phyloP scores from a whole-genome alignment of 2,329 filamentous ascomycete genomes.

The Fusarium concolor region DNA sequence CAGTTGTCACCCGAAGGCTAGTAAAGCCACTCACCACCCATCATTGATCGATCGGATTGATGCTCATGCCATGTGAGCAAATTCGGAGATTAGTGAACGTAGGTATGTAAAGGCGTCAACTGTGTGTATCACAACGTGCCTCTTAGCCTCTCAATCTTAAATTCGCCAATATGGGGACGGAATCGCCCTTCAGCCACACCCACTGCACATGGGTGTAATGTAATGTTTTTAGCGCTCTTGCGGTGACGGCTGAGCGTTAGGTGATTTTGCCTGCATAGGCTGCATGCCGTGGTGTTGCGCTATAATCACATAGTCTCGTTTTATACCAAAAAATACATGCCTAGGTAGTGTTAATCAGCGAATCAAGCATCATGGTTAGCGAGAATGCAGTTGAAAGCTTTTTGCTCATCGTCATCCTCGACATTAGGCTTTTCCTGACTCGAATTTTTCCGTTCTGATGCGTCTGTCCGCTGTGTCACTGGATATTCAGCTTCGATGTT shows the following conservation, averaged over 20 bases:
- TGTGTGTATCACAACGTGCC: neutral
- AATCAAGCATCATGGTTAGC: constrained; percentile 28
- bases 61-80: neutral
- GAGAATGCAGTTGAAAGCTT: neutral
- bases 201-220: neutral
- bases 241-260: neutral
- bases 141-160: neutral
- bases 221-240: neutral
- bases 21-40: constrained; percentile 5
- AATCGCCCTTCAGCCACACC: neutral
- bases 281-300: constrained; percentile 13
- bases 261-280: constrained; percentile 9
- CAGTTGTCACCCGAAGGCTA: constrained; percentile 13
- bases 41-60: constrained; percentile 4
- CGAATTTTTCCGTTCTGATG: neutral
- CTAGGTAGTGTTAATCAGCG: constrained; percentile 5
- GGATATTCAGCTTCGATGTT: neutral
- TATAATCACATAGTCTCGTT: constrained; percentile 2
- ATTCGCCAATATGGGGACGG: neutral
- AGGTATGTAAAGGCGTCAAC: neutral
- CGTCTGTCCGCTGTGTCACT: neutral
- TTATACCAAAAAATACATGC: constrained; percentile 7
- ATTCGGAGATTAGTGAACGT: constrained; percentile 10
- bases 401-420: neutral
- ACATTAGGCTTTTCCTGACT: neutral